These are phyloP conservation scores for Cadophora sp. DNA, from an alignment of 2,329 filamentous ascomycete genomes.

Conservation along the genomic window DNA sequence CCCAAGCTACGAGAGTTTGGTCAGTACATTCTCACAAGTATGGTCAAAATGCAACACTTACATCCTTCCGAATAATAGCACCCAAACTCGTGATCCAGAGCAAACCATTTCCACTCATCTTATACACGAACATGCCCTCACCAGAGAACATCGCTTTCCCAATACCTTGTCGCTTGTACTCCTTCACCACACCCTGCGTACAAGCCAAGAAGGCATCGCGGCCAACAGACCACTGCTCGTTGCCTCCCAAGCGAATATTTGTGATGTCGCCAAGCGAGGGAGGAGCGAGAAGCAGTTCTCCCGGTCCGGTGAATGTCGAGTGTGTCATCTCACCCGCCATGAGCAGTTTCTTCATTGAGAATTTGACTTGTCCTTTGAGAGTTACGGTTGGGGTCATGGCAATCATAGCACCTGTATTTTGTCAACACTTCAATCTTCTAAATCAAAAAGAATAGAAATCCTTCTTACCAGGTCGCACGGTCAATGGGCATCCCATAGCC, in stretches of 20 bases:
- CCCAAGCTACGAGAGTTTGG: constrained; percentile 48
- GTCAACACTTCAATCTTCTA: not conserved
- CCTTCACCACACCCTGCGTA: constrained; percentile 86
- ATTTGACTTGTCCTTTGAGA: constrained; percentile 82
- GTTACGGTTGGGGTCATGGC: constrained; percentile 91
- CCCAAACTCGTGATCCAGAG: constrained; percentile 94
- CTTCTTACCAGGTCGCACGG: constrained; percentile 72
- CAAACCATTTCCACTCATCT: constrained; percentile 79
- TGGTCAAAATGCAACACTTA: constrained; percentile 56
- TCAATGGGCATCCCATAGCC: constrained; percentile 85
- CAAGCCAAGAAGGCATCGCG: constrained; percentile 85
- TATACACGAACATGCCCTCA: constrained; percentile 90
- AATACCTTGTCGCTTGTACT: constrained; percentile 85
- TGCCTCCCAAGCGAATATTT: constrained; percentile 74
- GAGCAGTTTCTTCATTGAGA: constrained; percentile 91
- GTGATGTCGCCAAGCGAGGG: constrained; percentile 84
- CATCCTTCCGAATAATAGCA: constrained; percentile 93
- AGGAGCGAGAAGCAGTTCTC: constrained; percentile 86
- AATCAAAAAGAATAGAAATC: no score
- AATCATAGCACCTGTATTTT: constrained; percentile 77
- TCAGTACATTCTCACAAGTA: constrained; percentile 25
- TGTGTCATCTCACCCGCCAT: constrained; percentile 79
- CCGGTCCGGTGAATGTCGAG: constrained; percentile 86
- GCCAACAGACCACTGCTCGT: constrained; percentile 82
- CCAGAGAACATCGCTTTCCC: constrained; percentile 93